Evolutionary conservation across 176 grass and related monocot genomes (phyloP).

Genomic region (Dactylis glomerata): DNA sequence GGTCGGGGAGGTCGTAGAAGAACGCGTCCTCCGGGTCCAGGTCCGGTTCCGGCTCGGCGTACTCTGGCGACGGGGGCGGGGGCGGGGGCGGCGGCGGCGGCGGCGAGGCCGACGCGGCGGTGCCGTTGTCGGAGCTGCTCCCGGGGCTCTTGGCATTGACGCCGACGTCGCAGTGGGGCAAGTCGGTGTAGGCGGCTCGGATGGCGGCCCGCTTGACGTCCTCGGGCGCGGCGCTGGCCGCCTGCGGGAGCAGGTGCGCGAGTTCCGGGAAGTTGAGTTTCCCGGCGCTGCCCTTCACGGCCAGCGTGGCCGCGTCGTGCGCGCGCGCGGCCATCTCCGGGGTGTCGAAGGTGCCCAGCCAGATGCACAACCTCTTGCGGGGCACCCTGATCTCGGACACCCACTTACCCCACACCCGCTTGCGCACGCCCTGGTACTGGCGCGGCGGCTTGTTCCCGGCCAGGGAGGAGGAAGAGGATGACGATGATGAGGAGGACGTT

Average conservation of each 20-base stretch:
- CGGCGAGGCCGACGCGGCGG: background rate
- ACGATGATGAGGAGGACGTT: background rate
- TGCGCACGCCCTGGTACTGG: constrained; percentile 60
- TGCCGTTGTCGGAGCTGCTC: background rate
- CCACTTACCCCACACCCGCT: constrained; percentile 74
- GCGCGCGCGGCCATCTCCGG: constrained; percentile 69
- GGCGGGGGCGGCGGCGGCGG: background rate
- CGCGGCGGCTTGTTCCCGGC: constrained; percentile 35
- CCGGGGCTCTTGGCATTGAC: constrained; percentile 39
- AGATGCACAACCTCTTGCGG: constrained; percentile 70
- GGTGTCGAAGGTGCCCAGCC: constrained; percentile 66
- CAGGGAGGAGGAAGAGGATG: background rate
- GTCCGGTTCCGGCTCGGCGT: background rate
- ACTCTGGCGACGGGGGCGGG: background rate
- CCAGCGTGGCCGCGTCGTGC: constrained; percentile 69
- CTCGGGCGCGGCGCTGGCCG: constrained; percentile 36
- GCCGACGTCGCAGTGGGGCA: background rate
- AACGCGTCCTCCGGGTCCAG: constrained; percentile 45
- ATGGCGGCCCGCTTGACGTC: constrained; percentile 58
- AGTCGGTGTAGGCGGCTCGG: constrained; percentile 36
- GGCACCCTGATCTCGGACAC: constrained; percentile 82
- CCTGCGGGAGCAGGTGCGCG: constrained; percentile 47
- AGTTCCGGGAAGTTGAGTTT: constrained; percentile 61
- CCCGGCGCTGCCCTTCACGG: constrained; percentile 52
- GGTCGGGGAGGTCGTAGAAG: constrained; percentile 87